Evolutionary conservation across 768 basidiomycete genomes (phyloP).

Genomic region (Tephrocybe sp.): DNA sequence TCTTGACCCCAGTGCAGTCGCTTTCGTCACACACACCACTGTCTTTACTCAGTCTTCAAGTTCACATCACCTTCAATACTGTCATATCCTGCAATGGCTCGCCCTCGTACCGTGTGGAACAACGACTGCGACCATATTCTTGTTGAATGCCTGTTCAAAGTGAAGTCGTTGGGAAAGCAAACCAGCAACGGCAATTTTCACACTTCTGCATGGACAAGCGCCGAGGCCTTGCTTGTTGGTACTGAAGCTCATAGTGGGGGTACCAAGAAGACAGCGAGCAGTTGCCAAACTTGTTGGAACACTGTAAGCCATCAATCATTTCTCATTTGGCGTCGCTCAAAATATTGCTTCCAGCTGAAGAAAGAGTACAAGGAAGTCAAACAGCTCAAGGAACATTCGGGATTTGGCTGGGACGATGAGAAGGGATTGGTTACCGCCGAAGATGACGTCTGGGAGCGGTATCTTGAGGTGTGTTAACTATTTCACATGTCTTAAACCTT

Average conservation of each 20-base stretch:
- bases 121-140: conserved; percentile 17
- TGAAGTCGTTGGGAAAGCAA: conserved; percentile 11
- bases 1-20: too few relatives aligned
- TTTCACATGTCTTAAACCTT: background rate
- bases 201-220: conserved; percentile 4
- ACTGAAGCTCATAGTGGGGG: background rate
- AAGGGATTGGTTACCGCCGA: conserved; percentile 21
- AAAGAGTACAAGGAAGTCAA: conserved; percentile 15
- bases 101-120: conserved; percentile 13
- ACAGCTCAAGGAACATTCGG: conserved; percentile 15
- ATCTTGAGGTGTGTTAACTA: background rate
- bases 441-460: conserved; percentile 12
- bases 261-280: background rate
- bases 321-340: background rate
- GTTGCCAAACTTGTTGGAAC: conserved; percentile 1
- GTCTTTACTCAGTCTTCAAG: too few relatives aligned
- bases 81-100: background rate
- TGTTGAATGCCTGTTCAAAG: conserved; percentile 13
- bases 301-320: background rate
- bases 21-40: too few relatives aligned
- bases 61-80: too few relatives aligned
- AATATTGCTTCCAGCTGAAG: conserved; percentile 12
- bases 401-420: conserved; percentile 21
- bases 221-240: conserved; percentile 1
- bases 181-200: conserved; percentile 9